Evolutionary conservation across 2,329 filamentous ascomycete genomes (phyloP).

Genomic region (Fusarium sp.): DNA sequence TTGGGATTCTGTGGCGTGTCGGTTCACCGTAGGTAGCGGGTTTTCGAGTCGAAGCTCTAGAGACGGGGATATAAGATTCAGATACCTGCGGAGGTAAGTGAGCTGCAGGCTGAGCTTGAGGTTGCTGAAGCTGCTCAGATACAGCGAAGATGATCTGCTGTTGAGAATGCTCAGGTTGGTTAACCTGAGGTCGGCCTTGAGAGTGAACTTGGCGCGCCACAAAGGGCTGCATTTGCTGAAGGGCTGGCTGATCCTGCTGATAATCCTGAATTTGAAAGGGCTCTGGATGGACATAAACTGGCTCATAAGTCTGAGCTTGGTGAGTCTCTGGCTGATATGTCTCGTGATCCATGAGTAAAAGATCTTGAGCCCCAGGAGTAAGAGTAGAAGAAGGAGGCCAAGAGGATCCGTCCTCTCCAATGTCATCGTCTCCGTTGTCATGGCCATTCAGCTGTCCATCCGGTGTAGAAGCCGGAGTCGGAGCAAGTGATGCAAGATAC

Average conservation of each 20-base stretch:
- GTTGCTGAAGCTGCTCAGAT: neutral
- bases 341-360: neutral
- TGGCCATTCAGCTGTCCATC: neutral
- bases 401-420: neutral
- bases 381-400: neutral
- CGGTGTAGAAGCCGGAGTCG: neutral
- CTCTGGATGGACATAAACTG: neutral
- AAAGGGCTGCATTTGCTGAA: neutral
- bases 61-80: neutral
- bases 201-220: neutral
- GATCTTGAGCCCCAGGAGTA: neutral
- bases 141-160: neutral
- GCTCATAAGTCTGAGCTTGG: neutral
- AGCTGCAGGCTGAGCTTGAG: neutral
- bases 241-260: neutral
- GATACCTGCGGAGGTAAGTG: neutral
- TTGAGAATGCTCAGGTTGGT: fast-evolving
- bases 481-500: too few species aligned
- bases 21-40: neutral
- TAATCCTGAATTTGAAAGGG: neutral
- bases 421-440: neutral
- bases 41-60: neutral
- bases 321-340: neutral
- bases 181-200: neutral
- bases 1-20: neutral